Conservation (phyloP, 768 basidiomycete genomes). For the Hebeloma cylindrosporum region DNA sequence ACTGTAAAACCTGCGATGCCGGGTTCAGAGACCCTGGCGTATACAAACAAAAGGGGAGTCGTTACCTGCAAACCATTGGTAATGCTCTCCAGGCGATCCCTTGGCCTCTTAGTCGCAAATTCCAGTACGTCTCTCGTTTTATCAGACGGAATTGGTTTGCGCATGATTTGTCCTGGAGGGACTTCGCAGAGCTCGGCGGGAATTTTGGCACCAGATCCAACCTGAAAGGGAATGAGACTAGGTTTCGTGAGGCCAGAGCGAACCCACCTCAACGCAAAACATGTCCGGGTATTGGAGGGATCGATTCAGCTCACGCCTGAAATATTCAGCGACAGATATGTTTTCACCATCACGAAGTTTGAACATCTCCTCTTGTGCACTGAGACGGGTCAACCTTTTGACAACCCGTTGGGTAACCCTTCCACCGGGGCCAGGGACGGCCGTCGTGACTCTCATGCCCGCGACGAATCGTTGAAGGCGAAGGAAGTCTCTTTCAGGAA, state of each 20-base stretch:
- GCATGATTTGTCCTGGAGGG: constrained; percentile 67
- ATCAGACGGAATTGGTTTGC: constrained; percentile 71
- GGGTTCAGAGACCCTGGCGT: neutral
- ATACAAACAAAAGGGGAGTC: neutral
- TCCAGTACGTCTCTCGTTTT: constrained; percentile 66
- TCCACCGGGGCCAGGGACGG: constrained; percentile 29
- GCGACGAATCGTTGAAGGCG: constrained; percentile 41
- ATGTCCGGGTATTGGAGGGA: constrained; percentile 60
- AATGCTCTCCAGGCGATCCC: constrained; percentile 61
- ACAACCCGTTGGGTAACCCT: constrained; percentile 52
- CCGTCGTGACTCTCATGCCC: constrained; percentile 33
- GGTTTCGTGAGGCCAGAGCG: neutral
- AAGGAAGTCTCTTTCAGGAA: constrained; percentile 58
- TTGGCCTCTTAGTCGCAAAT: constrained; percentile 68
- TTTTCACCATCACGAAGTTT: constrained; percentile 53
- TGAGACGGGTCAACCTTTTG: constrained; percentile 54
- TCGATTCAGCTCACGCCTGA: constrained; percentile 49
- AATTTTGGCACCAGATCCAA: constrained; percentile 62
- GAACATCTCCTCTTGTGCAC: constrained; percentile 58
- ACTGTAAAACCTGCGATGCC: constrained; percentile 52
- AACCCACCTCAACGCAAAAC: constrained; percentile 65
- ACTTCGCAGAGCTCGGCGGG: constrained; percentile 70
- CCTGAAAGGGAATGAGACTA: constrained; percentile 35
- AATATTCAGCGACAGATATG: constrained; percentile 63
- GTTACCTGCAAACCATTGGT: constrained; percentile 51